A percentile compares a stretch with the other conserved stretches of the same genome.
phyloP scores from a whole-genome alignment of 305 asterid species.

The Salvia sclarea region DNA sequence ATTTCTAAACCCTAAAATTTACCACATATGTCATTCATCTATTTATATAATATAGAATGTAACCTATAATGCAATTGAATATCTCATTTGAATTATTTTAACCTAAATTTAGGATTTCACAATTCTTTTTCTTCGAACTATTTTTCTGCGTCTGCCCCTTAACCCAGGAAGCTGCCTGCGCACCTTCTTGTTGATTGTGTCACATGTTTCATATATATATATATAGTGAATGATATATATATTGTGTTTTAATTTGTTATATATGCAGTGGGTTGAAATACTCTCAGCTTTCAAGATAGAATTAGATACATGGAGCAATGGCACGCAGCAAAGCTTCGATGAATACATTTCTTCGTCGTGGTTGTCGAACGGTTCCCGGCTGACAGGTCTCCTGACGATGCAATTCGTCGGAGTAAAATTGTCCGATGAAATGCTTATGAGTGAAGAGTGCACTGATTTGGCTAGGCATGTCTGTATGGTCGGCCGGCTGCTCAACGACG shows the following conservation, averaged over 20 bases:
- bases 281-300: slow-evolving; percentile 38
- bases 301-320: slow-evolving; percentile 24
- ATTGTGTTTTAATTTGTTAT: not conserved
- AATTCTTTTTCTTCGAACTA: no score
- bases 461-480: slow-evolving; percentile 27
- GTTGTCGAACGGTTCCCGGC: not conserved
- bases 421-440: slow-evolving; percentile 25
- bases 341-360: not conserved
- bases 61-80: no score
- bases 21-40: no score
- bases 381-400: not conserved
- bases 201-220: no score
- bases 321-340: not conserved
- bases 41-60: no score
- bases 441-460: slow-evolving; percentile 34
- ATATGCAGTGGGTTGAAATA: slow-evolving; percentile 42
- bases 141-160: no score
- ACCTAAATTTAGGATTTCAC: no score
- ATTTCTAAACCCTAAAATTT: no score
- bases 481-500: slow-evolving; percentile 42
- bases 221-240: no score
- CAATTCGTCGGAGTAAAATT: slow-evolving; percentile 1
- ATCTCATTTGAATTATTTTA: no score
- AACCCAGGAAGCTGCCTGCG: no score
- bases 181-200: no score